phyloP scores from a whole-genome alignment of 495 filamentous ascomycete genomes.

The Aspergillus hancockii region DNA sequence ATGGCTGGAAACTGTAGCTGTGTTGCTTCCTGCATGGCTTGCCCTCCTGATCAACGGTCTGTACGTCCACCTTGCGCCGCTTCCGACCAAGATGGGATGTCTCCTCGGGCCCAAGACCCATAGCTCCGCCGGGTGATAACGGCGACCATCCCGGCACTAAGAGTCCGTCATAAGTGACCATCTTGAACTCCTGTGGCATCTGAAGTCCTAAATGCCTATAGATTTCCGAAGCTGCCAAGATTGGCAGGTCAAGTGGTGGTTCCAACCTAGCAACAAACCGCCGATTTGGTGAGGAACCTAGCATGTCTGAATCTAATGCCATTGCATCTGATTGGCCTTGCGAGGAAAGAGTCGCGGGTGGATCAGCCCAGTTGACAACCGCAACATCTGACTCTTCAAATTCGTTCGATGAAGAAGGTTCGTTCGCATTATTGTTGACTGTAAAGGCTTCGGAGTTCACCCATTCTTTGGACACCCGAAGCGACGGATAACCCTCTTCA shows the following conservation, averaged over 20 bases:
- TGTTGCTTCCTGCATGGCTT: slow-evolving; percentile 54
- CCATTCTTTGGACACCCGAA: slow-evolving; percentile 51
- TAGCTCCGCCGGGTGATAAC: slow-evolving; percentile 23
- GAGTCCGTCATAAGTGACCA: slow-evolving; percentile 66
- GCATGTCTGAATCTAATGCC: slow-evolving; percentile 45
- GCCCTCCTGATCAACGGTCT: slow-evolving; percentile 38
- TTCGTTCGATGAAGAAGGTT: slow-evolving; percentile 24
- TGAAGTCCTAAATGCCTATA: slow-evolving; percentile 61
- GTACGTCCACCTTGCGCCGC: slow-evolving; percentile 36
- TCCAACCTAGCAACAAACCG: slow-evolving; percentile 83
- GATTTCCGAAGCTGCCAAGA: slow-evolving; percentile 65
- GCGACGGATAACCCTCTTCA: slow-evolving; percentile 49
- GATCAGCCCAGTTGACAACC: slow-evolving; percentile 51
- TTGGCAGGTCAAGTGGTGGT: slow-evolving; percentile 76
- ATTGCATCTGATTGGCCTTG: slow-evolving; percentile 45
- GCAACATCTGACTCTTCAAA: slow-evolving; percentile 19
- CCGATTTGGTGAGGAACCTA: slow-evolving; percentile 63
- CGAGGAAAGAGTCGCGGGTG: slow-evolving; percentile 47
- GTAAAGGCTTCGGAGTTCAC: slow-evolving; percentile 37
- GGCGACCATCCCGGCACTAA: slow-evolving; percentile 54
- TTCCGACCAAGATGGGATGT: slow-evolving; percentile 29
- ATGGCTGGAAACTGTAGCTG: slow-evolving; percentile 66
- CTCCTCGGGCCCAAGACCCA: slow-evolving; percentile 24
- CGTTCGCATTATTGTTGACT: slow-evolving; percentile 23
- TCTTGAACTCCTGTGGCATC: slow-evolving; percentile 53